Percentiles rank a stretch among this genome's conserved stretches.
These are phyloP conservation scores for Termitomyces sp. DNA, from an alignment of 768 basidiomycete species.

Conservation along the genomic window DNA sequence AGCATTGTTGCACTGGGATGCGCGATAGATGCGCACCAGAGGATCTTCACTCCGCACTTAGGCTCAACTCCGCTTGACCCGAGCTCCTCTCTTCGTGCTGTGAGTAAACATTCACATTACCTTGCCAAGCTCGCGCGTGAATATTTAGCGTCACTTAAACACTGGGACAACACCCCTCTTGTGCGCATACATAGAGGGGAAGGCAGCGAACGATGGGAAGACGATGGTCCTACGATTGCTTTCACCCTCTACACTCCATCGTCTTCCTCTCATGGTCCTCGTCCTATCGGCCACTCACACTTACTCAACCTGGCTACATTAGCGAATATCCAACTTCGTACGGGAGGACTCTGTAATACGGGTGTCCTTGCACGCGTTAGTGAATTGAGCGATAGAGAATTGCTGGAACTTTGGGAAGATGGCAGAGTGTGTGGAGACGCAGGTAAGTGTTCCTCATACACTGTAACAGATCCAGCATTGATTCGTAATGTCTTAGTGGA, in stretches of 20 bases:
- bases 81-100: slow-evolving; percentile 7
- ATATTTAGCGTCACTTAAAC: not conserved
- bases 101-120: slow-evolving; percentile 5
- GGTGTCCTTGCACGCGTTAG: slow-evolving; percentile 10
- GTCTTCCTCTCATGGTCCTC: not conserved
- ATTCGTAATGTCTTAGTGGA: slow-evolving; percentile 3
- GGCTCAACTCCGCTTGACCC: not conserved
- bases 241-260: slow-evolving; percentile 10
- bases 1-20: slow-evolving; percentile 8
- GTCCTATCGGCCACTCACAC: slow-evolving; percentile 7
- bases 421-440: slow-evolving; percentile 14
- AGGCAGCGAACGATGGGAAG: slow-evolving; percentile 10
- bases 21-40: slow-evolving; percentile 9
- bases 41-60: slow-evolving; percentile 1
- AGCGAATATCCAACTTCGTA: slow-evolving; percentile 12
- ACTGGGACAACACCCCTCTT: slow-evolving; percentile 8
- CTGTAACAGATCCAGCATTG: no score
- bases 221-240: slow-evolving; percentile 11
- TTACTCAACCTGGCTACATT: slow-evolving; percentile 10
- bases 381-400: slow-evolving; percentile 7
- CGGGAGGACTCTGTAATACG: slow-evolving; percentile 12
- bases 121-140: slow-evolving; percentile 2
- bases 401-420: slow-evolving; percentile 7
- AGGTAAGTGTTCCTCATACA: not conserved
- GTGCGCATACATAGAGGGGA: slow-evolving; percentile 11